These are phyloP conservation scores for Pseudogymnoascus sp. DNA, from an alignment of 2,329 filamentous ascomycete species.

Conservation along the genomic window DNA sequence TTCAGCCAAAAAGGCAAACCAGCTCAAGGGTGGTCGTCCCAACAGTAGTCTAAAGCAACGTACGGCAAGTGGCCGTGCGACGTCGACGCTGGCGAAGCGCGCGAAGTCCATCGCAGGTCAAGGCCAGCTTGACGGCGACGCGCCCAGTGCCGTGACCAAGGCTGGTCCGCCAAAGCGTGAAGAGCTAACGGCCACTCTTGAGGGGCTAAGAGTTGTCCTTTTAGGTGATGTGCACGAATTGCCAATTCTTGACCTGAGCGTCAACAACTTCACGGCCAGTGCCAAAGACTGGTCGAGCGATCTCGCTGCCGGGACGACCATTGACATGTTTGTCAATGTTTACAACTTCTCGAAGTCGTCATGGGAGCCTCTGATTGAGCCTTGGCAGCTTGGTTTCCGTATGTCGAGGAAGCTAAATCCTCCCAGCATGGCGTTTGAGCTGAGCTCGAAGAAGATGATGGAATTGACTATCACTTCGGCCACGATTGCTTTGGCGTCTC, in stretches of 20 bases:
- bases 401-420: constrained; percentile 69
- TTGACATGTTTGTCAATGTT: constrained; percentile 91
- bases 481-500: constrained; percentile 85
- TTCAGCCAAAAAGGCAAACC: constrained; percentile 48
- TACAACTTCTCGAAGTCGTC: constrained; percentile 99
- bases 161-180: constrained; percentile 45
- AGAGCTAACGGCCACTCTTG: constrained; percentile 75
- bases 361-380: constrained; percentile 94
- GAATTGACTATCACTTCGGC: constrained; percentile 90
- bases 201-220: constrained; percentile 83
- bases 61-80: constrained; percentile 46
- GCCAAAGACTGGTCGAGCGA: constrained; percentile 87
- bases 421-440: constrained; percentile 70
- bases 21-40: constrained; percentile 28
- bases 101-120: constrained; percentile 25
- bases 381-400: constrained; percentile 90
- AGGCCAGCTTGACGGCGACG: constrained; percentile 31
- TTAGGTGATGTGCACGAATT: constrained; percentile 95
- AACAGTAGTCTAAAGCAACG: constrained; percentile 40
- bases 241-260: constrained; percentile 85
- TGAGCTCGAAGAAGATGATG: constrained; percentile 82
- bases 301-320: constrained; percentile 77
- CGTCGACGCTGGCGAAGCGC: constrained; percentile 43
- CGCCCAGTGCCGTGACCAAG: constrained; percentile 40
- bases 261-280: constrained; percentile 79